Conservation (phyloP, 2,329 filamentous ascomycete genomes). For the Mycogone perniciosa region DNA sequence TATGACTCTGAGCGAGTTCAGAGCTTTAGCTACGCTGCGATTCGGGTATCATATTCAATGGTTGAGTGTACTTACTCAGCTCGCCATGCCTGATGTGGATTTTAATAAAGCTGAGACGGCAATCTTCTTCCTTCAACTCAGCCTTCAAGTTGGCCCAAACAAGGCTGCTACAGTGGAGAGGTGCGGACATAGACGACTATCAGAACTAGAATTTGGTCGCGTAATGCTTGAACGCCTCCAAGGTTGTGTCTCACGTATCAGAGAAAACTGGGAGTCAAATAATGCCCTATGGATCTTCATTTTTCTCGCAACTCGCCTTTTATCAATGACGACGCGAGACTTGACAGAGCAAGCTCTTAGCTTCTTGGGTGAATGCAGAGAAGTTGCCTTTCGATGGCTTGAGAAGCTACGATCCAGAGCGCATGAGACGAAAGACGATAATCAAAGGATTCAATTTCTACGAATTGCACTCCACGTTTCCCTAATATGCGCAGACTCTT, state of each 20-base stretch:
- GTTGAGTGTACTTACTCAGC: constrained; percentile 17
- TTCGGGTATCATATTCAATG: constrained; percentile 16
- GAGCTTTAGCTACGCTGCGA: constrained; percentile 9
- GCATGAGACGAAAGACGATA: neutral
- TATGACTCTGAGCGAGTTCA: constrained; percentile 1
- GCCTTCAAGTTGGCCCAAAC: constrained; percentile 14
- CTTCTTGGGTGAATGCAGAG: constrained; percentile 8
- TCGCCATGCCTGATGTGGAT: constrained; percentile 19
- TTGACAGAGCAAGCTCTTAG: neutral
- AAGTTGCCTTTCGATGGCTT: constrained; percentile 13
- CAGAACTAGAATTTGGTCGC: constrained; percentile 10
- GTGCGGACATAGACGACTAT: constrained; percentile 1
- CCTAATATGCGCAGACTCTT: constrained; percentile 14
- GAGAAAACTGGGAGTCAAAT: constrained; percentile 20
- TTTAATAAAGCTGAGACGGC: constrained; percentile 19
- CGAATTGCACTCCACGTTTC: constrained; percentile 7
- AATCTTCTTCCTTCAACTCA: constrained; percentile 16
- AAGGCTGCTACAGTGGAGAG: accelerated
- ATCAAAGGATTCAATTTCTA: constrained; percentile 10
- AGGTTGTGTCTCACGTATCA: constrained; percentile 5
- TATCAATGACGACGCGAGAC: constrained; percentile 5
- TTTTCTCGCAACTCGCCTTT: constrained; percentile 14
- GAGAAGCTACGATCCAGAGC: neutral
- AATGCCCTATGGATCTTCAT: constrained; percentile 15
- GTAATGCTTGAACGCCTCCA: constrained; percentile 2